A percentile compares a stretch with the other conserved stretches of the same genome.
These are phyloP conservation scores for Fusarium pilosicola DNA, from an alignment of 2,329 filamentous ascomycete genomes.

Conservation along the genomic window DNA sequence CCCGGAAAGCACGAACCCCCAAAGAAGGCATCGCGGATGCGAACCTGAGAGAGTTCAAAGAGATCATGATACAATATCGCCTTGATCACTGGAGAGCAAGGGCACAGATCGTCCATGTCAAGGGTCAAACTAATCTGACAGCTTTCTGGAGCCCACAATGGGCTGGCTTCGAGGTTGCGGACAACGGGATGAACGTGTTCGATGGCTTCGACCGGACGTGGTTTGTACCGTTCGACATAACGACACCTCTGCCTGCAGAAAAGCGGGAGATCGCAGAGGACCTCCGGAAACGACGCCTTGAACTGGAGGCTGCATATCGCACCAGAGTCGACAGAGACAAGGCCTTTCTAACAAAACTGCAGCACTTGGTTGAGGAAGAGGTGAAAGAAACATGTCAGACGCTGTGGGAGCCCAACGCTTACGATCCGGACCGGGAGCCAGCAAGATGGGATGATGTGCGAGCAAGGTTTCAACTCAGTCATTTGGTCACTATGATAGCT, in stretches of 20 bases:
- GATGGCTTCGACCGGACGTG: slow-evolving; percentile 40
- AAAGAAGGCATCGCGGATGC: neutral
- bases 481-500: slow-evolving; percentile 31
- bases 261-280: slow-evolving; percentile 14
- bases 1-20: neutral
- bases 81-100: slow-evolving; percentile 36
- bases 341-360: neutral
- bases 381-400: slow-evolving; percentile 16
- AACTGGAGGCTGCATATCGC: slow-evolving; percentile 3
- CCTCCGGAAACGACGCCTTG: slow-evolving; percentile 8
- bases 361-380: slow-evolving; percentile 24
- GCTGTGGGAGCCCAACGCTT: slow-evolving; percentile 29
- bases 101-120: slow-evolving; percentile 29
- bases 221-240: slow-evolving; percentile 34
- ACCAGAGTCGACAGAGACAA: neutral
- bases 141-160: slow-evolving; percentile 34
- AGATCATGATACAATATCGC: slow-evolving; percentile 28
- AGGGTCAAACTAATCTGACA: slow-evolving; percentile 31
- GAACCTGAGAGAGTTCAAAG: slow-evolving; percentile 23
- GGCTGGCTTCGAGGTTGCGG: neutral
- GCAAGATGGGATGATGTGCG: slow-evolving; percentile 26
- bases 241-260: slow-evolving; percentile 16
- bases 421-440: neutral
- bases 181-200: slow-evolving; percentile 28
- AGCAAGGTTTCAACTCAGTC: neutral